phyloP scores from a whole-genome alignment of 1,284 basidiomycete species.

The Ceratobasidium sp. region DNA sequence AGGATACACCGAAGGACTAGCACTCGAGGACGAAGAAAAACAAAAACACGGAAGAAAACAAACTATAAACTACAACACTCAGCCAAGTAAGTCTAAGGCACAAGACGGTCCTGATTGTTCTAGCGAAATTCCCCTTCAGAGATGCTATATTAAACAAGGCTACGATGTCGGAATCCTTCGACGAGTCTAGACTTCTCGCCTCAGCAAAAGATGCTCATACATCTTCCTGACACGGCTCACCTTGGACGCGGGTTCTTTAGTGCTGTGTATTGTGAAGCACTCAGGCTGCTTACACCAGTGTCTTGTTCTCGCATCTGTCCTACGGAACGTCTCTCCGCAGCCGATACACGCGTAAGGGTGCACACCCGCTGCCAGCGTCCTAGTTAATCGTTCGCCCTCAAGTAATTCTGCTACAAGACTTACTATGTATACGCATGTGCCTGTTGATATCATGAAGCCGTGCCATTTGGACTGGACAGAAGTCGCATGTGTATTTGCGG shows the following conservation, averaged over 20 bases:
- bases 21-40: background rate
- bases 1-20: conserved; percentile 15
- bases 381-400: background rate
- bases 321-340: conserved; percentile 44
- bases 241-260: conserved; percentile 40
- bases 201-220: background rate
- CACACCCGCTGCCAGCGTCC: conserved; percentile 37
- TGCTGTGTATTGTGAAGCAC: conserved; percentile 43
- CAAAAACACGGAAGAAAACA: background rate
- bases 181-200: background rate
- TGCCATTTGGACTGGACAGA: conserved; percentile 43
- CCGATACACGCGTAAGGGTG: conserved; percentile 45
- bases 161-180: conserved; percentile 40
- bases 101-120: conserved; percentile 4
- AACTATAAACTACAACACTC: conserved; percentile 19
- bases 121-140: background rate
- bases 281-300: conserved; percentile 44
- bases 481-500: conserved; percentile 41
- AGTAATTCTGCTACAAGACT: conserved; percentile 18
- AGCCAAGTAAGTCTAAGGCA: background rate
- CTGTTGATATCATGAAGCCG: conserved; percentile 42
- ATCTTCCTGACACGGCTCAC: background rate
- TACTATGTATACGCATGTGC: conserved; percentile 46
- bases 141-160: background rate
- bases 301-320: conserved; percentile 40